A percentile compares a stretch with the other conserved stretches of the same genome.
Evolutionary conservation across 2,329 filamentous ascomycete genomes (phyloP).

Genomic region (Xylariaceae sp.): DNA sequence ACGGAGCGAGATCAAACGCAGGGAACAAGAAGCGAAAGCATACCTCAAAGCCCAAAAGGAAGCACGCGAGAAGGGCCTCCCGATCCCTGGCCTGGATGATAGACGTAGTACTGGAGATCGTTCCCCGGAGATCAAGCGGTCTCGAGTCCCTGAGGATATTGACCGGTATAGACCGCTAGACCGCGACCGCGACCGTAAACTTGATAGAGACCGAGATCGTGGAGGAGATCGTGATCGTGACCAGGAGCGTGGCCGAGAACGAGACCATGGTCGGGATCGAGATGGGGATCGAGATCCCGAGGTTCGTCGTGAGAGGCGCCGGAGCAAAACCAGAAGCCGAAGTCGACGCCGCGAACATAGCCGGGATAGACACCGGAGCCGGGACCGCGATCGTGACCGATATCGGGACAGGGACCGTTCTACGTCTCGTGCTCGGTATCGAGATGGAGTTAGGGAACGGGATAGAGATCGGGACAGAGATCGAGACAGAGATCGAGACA

Average conservation of each 20-base stretch:
- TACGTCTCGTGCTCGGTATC: slow-evolving; percentile 42
- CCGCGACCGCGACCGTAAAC: slow-evolving; percentile 29
- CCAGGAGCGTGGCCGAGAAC: slow-evolving; percentile 10
- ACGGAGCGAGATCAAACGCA: slow-evolving; percentile 55
- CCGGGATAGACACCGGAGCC: slow-evolving; percentile 26
- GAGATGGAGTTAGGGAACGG: slow-evolving; percentile 42
- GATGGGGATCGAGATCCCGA: slow-evolving; percentile 41
- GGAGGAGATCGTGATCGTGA: slow-evolving; percentile 17
- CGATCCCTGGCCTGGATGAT: slow-evolving; percentile 53
- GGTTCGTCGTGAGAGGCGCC: slow-evolving; percentile 42
- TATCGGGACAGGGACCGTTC: slow-evolving; percentile 24
- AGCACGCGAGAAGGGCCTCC: slow-evolving; percentile 53
- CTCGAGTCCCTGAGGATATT: slow-evolving; percentile 36
- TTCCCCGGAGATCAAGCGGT: slow-evolving; percentile 37
- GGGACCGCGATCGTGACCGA: slow-evolving; percentile 33
- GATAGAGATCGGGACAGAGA: slow-evolving; percentile 29
- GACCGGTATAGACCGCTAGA: slow-evolving; percentile 45
- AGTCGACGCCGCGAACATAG: slow-evolving; percentile 32
- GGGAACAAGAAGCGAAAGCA: slow-evolving; percentile 59
- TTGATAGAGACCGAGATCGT: slow-evolving; percentile 9
- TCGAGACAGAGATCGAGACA: neutral
- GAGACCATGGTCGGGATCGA: slow-evolving; percentile 10
- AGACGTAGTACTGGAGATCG: slow-evolving; percentile 40
- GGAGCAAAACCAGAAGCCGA: slow-evolving; percentile 41
- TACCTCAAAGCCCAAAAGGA: slow-evolving; percentile 59